Evolutionary conservation across 169 alveolate species (phyloP), one percentile per base, ranked within the genome.

Genomic region (Nephromyces sp.): DNA sequence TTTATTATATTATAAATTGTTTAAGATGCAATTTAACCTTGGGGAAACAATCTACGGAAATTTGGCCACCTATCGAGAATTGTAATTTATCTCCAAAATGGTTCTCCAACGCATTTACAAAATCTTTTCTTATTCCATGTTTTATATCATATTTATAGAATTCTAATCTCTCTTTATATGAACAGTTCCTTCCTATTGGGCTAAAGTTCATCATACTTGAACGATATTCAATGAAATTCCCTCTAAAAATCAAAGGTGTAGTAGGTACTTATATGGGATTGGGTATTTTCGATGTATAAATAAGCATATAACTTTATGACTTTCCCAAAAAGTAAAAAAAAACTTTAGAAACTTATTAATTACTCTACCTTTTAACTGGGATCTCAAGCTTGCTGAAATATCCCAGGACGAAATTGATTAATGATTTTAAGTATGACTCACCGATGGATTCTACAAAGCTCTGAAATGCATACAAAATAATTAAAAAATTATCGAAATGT

Each of bases 181-280:
- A 75, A 74, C 99, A 95, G 83, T 93, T 93, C 53, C 99, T 84
- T 0, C 99, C 99, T 28, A 95, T 94, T 22, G 99, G 99, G 28
- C 95, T 89, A 24, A 96, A 78, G 70, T 96, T 96, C 22, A 96
- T 57, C 92, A 96, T 72, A n/a, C 98, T 97, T 22, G 90, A 93
- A 67, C 99, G 86, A 52, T 82, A 87, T 71, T 96, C 99, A 51
- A 94, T 86, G 79, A 96, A 96, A 6, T 95, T 92, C 8, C 97
- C 97, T 75, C 92, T 86, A 72, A 34, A 64, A 57, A 3, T 4
- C n/a, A 6, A 43, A n/a, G n/a, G 43, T 65, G 52, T 33, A 27
- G 15, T 29, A 6, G 27, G n/a, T 43, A 28, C 3, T 68, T 29
- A 52, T 6, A 25, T 25, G 31, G 43, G 8, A 31, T 8, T 6